phyloP scores from a whole-genome alignment of 306 rosid genomes.

The Lupinus albus region DNA sequence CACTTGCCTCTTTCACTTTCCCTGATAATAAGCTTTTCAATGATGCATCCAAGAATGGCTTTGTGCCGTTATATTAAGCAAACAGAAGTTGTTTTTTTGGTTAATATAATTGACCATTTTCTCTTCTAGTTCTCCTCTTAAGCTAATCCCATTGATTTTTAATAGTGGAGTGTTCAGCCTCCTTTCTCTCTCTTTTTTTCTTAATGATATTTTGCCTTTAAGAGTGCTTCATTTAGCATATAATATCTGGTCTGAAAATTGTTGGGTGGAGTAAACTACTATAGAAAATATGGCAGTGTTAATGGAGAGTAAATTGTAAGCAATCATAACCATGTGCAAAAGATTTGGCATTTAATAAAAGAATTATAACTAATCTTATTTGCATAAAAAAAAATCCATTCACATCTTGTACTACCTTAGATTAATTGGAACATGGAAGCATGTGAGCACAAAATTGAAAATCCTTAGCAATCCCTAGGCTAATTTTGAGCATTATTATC shows the following conservation, averaged over 20 bases:
- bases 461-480: conserved; percentile 42
- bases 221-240: conserved; percentile 43
- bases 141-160: conserved; percentile 17
- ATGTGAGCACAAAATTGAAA: conserved; percentile 52
- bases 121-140: neutral
- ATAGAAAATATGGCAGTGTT: conserved; percentile 36
- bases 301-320: conserved; percentile 69
- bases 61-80: conserved; percentile 41
- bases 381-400: conserved; percentile 40
- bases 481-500: conserved; percentile 27
- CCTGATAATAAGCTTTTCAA: conserved; percentile 35
- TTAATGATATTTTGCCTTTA: conserved; percentile 34
- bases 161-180: conserved; percentile 44
- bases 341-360: conserved; percentile 37
- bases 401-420: conserved; percentile 31
- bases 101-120: conserved; percentile 13
- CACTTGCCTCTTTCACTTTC: conserved; percentile 30
- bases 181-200: neutral
- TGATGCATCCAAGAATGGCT: conserved; percentile 44
- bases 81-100: neutral
- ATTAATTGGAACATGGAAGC: conserved; percentile 63
- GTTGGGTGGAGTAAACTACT: conserved; percentile 31
- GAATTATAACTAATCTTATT: too few species aligned
- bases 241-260: conserved; percentile 42
- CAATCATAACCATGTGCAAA: conserved; percentile 55